Percentiles rank a stretch among this genome's conserved stretches.
phyloP scores from a whole-genome alignment of 2,329 filamentous ascomycete species.

The Beauveria varroae region DNA sequence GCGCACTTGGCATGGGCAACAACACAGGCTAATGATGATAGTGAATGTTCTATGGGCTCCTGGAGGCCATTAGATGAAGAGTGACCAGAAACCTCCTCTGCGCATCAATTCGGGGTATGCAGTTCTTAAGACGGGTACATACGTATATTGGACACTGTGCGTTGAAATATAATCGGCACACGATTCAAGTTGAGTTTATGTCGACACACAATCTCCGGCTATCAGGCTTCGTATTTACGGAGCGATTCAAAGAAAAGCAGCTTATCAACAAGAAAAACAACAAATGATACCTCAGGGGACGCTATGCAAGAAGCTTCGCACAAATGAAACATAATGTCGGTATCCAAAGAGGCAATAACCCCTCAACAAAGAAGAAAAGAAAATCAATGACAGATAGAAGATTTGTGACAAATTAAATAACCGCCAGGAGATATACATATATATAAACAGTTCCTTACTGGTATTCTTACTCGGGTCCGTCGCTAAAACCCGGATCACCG shows the following conservation, averaged over 20 bases:
- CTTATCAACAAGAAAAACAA: neutral
- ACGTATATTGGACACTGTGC: too few relatives aligned
- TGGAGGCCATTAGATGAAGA: too few relatives aligned
- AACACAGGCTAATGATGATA: too few relatives aligned
- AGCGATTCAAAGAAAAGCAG: neutral
- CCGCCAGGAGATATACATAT: neutral
- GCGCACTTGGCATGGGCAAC: too few relatives aligned
- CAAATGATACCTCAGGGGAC: neutral
- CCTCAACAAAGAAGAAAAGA: neutral
- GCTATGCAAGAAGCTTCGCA: neutral
- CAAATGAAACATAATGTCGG: neutral
- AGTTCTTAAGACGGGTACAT: too few relatives aligned
- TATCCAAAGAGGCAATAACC: neutral
- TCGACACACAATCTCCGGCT: neutral
- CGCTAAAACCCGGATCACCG: constrained; percentile 23
- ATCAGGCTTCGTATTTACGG: neutral
- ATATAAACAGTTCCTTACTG: neutral
- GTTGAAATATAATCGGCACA: neutral
- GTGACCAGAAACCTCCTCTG: too few relatives aligned
- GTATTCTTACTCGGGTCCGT: constrained; percentile 13
- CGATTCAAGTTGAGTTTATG: neutral
- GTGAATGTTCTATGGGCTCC: too few relatives aligned
- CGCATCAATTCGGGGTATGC: too few relatives aligned
- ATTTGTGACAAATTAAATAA: neutral
- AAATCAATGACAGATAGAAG: neutral